Base-by-base conservation (phyloP, 352 stramenopile genomes). In the Albugo candida region DNA sequence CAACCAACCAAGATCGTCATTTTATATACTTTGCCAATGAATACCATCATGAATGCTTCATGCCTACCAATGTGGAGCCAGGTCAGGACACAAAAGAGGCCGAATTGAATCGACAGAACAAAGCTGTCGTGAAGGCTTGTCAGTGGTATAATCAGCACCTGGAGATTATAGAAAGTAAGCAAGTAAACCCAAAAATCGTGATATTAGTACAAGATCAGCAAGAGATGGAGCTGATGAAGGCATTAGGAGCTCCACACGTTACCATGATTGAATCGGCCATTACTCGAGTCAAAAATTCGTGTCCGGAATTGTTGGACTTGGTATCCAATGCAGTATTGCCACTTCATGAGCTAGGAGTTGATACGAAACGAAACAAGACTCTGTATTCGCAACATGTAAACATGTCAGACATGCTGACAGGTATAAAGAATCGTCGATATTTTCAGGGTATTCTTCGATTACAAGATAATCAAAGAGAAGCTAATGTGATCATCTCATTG, bases 1-100 rank as follows among this genome's bases (percentile, higher is more conserved):
- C 96, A 36, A 82, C 77, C 61, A 84, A 82, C 51, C 53, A 57
- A 0, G 70, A 85, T 44, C 65, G 84, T 17, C 73, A 75, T 21
- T 95, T 95, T 54, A 61, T 96, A 11, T 78, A 95, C 34, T 97
- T 96, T 50, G 79, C 89, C 16, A 97, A 97, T 52, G 81, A 96
- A 49, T 82, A 97, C 55, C 80, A 95, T 49, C 64, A 71, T 39
- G 64, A 73, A 16, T 82, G 75, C 17, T 93, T 71, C 46, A 64
- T 82, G 40, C 64, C 73, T 45, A 24, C 38, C 38, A 43, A 8
- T 24, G 38, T 10, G 3, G 8, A 43, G 17, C 38, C 38, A 3
- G 8, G 3, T 24, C 42, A 37, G 40, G 43, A 37, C 13, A 59
- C 16, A 3, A 44, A 60, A 5, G 73, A 85, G 55, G 63, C 46